A percentile compares a stretch with the other conserved stretches of the same genome.
Conservation (phyloP, 176 grass and related monocot species). For the Oryza brachyantha region DNA sequence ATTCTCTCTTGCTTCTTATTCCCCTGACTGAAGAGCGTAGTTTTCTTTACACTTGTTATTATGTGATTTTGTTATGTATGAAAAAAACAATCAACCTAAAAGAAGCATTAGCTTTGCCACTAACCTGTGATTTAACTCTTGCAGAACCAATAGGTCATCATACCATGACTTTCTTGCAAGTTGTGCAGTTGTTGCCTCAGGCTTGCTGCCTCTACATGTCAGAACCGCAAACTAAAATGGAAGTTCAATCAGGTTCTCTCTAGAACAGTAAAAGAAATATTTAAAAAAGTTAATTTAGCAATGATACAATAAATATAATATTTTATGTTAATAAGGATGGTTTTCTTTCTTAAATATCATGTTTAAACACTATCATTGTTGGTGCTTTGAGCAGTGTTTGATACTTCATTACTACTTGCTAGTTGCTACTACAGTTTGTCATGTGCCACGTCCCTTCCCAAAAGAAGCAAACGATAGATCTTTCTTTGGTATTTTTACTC, state of each 20-base stretch:
- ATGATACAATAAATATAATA: neutral
- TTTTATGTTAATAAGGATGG: neutral
- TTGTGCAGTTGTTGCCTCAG: slow-evolving; percentile 47
- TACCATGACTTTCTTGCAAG: slow-evolving; percentile 35
- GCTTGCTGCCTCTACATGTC: slow-evolving; percentile 27
- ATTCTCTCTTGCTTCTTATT: too few species aligned
- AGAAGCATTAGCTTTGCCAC: neutral
- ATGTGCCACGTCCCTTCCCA: neutral
- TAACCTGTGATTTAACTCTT: neutral
- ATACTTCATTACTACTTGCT: neutral
- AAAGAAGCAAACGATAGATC: neutral
- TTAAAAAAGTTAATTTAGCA: neutral
- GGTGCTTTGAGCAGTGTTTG: neutral
- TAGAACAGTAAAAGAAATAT: neutral
- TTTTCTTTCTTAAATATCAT: neutral
- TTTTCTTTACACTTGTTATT: slow-evolving; percentile 6
- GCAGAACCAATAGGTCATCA: neutral
- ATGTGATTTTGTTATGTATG: neutral
- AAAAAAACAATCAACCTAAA: neutral
- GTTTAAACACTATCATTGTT: neutral
- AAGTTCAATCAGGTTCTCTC: slow-evolving; percentile 15
- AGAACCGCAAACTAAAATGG: neutral
- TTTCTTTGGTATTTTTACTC: neutral
- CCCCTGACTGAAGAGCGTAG: neutral
- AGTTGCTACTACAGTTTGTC: neutral